Base-by-base conservation (phyloP, 345 rosid genomes). In the Corchorus olitorius region DNA sequence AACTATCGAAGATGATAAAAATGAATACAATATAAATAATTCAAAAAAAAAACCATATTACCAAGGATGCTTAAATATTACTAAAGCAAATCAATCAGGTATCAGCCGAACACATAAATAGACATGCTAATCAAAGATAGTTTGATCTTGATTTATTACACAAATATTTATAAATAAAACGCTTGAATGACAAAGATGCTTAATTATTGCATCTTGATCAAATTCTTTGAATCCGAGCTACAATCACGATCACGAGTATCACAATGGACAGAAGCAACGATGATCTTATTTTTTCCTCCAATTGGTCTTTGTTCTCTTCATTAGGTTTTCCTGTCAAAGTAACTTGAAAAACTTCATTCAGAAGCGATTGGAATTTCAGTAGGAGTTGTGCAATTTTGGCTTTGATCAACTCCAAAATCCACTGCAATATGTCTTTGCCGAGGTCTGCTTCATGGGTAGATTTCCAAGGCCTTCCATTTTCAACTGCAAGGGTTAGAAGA, bases 251-350 rank as follows among this genome's bases (percentile, higher is more conserved):
- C 72, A 87, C 59, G 70, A 89, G 77, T 45, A 85, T 84, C 22
- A 82, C 79, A 43, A 89, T 65, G 0, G 92, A 81, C 27, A 87
- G 86, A 56, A 89, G 54, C 60, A 87, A 62, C 0, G 92, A 87
- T 1, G 89, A 89, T 41, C 67, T 46, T 37, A 84, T 69, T 66
- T 66, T 80, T 8, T 87, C 87, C 0, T 85, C 80, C 27, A 80
- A 6, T 7, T 78, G 45, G 2, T 73, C 83, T 1, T n/a, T 19
- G 35, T 62, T 67, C 48, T 75, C 81, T 65, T 75, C 75, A 14
- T 48, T 4, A 17, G 37, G 71, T 11, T 63, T 71, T 45, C 56
- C 48, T 10, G 14, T 65, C 64, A 39, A 79, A 2, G 5, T 5
- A 46, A 67, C 66, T 74, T 59, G 65, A 54, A 82, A 79, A 3